Conservation (phyloP, 371 early-diverging fungal species). For the Coemansia linderi region DNA sequence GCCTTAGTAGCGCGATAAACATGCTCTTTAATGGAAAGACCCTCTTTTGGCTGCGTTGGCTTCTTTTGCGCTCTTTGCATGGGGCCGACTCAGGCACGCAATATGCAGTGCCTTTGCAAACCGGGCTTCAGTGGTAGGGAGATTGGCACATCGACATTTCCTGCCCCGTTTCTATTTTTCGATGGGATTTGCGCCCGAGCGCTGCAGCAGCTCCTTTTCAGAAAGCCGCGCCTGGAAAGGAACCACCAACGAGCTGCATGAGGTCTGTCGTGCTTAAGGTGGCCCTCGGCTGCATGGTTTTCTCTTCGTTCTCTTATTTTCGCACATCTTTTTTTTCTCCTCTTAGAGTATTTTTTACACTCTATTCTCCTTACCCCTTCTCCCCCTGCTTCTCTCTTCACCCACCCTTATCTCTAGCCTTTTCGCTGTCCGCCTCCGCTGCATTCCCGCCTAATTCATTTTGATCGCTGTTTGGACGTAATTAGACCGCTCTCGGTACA, state of each 20-base stretch:
- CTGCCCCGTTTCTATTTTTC: slow-evolving; percentile 9
- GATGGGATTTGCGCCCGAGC: slow-evolving; percentile 5
- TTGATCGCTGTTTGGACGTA: neutral
- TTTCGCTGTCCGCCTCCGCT: slow-evolving; percentile 2
- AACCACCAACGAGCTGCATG: slow-evolving; percentile 4
- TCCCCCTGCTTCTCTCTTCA: neutral
- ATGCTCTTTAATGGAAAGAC: neutral
- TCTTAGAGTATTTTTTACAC: slow-evolving; percentile 11
- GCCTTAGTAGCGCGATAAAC: neutral
- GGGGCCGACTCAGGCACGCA: slow-evolving; percentile 7
- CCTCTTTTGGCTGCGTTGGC: neutral
- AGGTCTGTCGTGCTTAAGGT: neutral
- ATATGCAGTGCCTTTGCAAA: neutral
- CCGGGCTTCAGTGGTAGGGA: neutral
- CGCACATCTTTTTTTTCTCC: slow-evolving; percentile 5
- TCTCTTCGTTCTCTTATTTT: neutral
- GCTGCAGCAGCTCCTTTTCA: slow-evolving; percentile 8
- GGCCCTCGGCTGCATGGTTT: neutral
- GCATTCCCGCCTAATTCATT: neutral
- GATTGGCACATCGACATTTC: neutral
- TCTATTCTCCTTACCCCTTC: slow-evolving; percentile 2
- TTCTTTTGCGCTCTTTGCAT: neutral
- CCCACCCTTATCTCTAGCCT: slow-evolving; percentile 7
- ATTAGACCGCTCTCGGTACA: slow-evolving; percentile 3
- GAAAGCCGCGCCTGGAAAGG: slow-evolving; percentile 4